Evolutionary conservation across 2,329 filamentous ascomycete genomes (phyloP).

Genomic region (Alternaria sp.): DNA sequence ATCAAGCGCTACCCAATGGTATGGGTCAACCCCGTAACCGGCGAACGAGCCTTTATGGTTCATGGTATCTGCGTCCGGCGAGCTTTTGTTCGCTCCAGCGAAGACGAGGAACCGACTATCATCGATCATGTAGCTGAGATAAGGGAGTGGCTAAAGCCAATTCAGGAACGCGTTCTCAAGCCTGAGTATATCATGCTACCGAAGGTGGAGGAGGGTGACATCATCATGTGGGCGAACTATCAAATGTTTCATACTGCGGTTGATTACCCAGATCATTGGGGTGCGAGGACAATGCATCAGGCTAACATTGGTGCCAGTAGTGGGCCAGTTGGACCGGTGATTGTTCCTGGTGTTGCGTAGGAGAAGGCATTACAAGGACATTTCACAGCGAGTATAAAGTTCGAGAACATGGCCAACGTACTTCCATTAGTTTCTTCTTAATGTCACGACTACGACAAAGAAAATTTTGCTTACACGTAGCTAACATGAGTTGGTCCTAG

Average conservation of each 20-base stretch:
- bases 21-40: background rate
- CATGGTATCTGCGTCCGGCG: background rate
- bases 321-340: slow-evolving; percentile 38
- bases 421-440: too few relatives aligned
- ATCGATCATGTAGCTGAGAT: background rate
- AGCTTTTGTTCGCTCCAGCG: background rate
- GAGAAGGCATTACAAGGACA: too few relatives aligned
- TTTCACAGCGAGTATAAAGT: too few relatives aligned
- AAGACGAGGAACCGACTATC: background rate
- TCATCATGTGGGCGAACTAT: slow-evolving; percentile 42
- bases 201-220: slow-evolving; percentile 54
- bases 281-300: slow-evolving; percentile 56
- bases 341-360: slow-evolving; percentile 21
- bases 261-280: slow-evolving; percentile 55
- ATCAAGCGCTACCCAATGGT: background rate
- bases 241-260: slow-evolving; percentile 50
- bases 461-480: too few relatives aligned
- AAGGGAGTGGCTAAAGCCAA: background rate
- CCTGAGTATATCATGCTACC: slow-evolving; percentile 52
- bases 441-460: too few relatives aligned
- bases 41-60: background rate
- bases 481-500: too few relatives aligned
- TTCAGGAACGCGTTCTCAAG: background rate
- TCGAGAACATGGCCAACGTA: too few relatives aligned
- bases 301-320: slow-evolving; percentile 53